phyloP scores from a whole-genome alignment of 805 yeast species.

The Hanseniaspora nectarophila region DNA sequence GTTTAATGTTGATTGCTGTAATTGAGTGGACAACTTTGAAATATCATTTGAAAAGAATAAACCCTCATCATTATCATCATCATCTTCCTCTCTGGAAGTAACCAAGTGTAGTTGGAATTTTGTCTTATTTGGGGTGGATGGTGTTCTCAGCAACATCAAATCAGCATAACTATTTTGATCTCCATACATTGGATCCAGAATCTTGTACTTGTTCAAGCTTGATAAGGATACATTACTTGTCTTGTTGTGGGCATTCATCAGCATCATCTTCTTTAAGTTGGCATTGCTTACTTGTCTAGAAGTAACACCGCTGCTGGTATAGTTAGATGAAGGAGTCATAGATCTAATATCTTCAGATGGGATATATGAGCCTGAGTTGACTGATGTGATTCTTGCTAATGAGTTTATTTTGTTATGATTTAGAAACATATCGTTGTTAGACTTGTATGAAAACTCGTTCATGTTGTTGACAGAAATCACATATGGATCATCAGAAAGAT shows the following conservation, averaged over 20 bases:
- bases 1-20: neutral
- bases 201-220: conserved; percentile 2
- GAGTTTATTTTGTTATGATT: neutral
- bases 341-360: conserved; percentile 4
- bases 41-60: neutral
- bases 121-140: neutral
- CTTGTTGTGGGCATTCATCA: neutral
- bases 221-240: neutral
- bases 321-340: neutral
- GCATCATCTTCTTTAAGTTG: conserved; percentile 12
- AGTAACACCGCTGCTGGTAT: neutral
- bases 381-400: conserved; percentile 11
- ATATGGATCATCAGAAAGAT: conserved; percentile 1
- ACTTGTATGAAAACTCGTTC: neutral
- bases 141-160: neutral
- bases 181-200: neutral
- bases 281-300: conserved; percentile 11
- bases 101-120: conserved; percentile 6
- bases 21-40: neutral
- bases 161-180: neutral
- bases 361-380: conserved; percentile 11
- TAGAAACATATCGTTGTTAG: neutral
- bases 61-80: conserved; percentile 1
- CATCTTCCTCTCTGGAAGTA: conserved; percentile 6
- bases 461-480: conserved; percentile 2